phyloP scores from a whole-genome alignment of 805 yeast genomes.

The Brettanomyces naardenensis region DNA sequence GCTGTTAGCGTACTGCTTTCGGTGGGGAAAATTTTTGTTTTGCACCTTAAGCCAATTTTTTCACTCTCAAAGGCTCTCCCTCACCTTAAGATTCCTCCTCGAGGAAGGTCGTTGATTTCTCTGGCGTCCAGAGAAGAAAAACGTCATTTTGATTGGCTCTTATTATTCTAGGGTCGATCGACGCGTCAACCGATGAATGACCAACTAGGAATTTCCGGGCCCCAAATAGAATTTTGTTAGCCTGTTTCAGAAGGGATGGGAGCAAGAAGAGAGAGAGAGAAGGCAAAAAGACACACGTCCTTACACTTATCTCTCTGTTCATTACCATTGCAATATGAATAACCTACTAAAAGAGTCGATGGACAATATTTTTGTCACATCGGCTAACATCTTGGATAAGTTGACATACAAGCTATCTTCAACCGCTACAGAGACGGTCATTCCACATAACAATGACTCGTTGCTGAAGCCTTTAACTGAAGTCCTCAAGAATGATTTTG shows the following conservation, averaged over 20 bases:
- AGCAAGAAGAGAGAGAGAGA: background rate
- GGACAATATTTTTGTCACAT: slow-evolving; percentile 24
- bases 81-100: background rate
- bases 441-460: slow-evolving; percentile 24
- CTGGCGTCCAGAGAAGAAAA: background rate
- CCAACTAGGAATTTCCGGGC: too few relatives aligned
- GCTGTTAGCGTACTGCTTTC: too few relatives aligned
- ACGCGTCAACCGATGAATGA: background rate
- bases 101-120: background rate
- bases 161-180: background rate
- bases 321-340: slow-evolving; percentile 14
- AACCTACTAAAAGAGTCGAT: slow-evolving; percentile 23
- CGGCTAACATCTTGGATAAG: slow-evolving; percentile 26
- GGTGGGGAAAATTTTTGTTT: too few relatives aligned
- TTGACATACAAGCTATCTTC: slow-evolving; percentile 19
- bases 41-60: too few relatives aligned
- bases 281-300: too few relatives aligned
- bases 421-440: slow-evolving; percentile 17
- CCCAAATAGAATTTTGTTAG: too few relatives aligned
- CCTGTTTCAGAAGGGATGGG: too few relatives aligned
- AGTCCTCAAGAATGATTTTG: slow-evolving; percentile 18
- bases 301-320: too few relatives aligned
- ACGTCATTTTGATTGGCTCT: background rate
- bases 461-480: slow-evolving; percentile 19
- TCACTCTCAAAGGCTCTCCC: background rate